phyloP scores from a whole-genome alignment of 176 grass and related monocot species.

The Urochloa ruziziensis region DNA sequence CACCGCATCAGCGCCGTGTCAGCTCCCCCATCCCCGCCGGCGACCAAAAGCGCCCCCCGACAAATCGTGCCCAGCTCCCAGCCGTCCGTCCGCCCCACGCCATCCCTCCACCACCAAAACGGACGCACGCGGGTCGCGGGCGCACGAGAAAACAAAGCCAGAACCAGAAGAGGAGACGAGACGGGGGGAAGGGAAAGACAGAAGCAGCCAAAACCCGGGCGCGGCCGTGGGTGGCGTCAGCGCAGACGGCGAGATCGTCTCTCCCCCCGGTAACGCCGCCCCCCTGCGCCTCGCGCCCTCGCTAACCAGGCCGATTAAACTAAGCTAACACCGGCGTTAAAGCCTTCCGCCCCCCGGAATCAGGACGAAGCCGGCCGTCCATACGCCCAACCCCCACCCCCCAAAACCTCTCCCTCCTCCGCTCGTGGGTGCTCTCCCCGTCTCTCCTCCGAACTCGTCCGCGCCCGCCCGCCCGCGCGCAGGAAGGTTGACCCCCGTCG shows the following conservation, averaged over 20 bases:
- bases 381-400: neutral
- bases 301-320: too few relatives aligned
- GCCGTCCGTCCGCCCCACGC: neutral
- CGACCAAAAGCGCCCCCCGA: neutral
- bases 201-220: neutral
- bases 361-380: neutral
- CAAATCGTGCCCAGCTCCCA: neutral
- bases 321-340: neutral
- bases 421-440: neutral
- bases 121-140: neutral
- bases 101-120: neutral
- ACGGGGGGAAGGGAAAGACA: neutral
- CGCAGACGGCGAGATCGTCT: neutral
- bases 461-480: neutral
- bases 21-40: neutral
- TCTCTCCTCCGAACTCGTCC: neutral
- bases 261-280: neutral
- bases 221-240: too few relatives aligned
- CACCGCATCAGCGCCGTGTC: slow-evolving; percentile 26
- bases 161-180: too few relatives aligned
- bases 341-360: slow-evolving; percentile 11
- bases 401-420: slow-evolving; percentile 33
- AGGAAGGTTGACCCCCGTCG: slow-evolving; percentile 22
- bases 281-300: neutral
- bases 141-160: neutral